Evolutionary conservation across 208 protist genomes (phyloP).

Genomic region (Giardia duodenalis): DNA sequence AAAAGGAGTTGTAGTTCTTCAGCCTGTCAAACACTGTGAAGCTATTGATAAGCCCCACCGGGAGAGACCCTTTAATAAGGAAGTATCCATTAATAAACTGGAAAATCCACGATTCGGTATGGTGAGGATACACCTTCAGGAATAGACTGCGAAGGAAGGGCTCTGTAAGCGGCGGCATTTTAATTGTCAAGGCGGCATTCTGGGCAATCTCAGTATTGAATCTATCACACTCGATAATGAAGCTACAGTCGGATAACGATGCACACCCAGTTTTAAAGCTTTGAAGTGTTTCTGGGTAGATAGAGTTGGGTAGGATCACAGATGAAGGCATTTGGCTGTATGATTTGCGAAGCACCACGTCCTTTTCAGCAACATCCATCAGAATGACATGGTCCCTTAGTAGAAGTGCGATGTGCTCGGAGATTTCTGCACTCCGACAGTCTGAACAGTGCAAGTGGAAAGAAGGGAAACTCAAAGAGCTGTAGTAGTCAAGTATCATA

Average conservation of each 20-base stretch:
- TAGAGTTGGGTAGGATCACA: not conserved
- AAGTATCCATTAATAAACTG: conserved; percentile 14
- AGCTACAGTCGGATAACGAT: not conserved
- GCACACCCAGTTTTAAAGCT: not conserved
- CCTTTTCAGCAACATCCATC: not conserved
- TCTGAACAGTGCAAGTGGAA: not conserved
- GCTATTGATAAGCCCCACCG: not conserved
- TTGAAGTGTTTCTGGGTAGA: not conserved
- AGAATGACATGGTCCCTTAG: conserved; percentile 1
- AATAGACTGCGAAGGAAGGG: not conserved
- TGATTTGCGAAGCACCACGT: too few relatives aligned
- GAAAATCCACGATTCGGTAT: not conserved
- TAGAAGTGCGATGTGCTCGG: not conserved
- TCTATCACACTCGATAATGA: not conserved
- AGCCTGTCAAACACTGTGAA: not conserved
- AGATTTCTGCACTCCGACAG: not conserved
- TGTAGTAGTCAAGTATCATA: not conserved
- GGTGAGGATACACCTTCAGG: not conserved
- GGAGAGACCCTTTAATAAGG: not conserved
- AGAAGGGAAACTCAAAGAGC: not conserved
- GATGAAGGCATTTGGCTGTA: too few relatives aligned
- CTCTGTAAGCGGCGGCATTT: not conserved
- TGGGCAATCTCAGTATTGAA: not conserved
- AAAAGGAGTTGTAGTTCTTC: not conserved
- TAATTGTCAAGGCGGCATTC: not conserved